phyloP scores from a whole-genome alignment of 1,284 basidiomycete species.

The Schizophyllum amplum region DNA sequence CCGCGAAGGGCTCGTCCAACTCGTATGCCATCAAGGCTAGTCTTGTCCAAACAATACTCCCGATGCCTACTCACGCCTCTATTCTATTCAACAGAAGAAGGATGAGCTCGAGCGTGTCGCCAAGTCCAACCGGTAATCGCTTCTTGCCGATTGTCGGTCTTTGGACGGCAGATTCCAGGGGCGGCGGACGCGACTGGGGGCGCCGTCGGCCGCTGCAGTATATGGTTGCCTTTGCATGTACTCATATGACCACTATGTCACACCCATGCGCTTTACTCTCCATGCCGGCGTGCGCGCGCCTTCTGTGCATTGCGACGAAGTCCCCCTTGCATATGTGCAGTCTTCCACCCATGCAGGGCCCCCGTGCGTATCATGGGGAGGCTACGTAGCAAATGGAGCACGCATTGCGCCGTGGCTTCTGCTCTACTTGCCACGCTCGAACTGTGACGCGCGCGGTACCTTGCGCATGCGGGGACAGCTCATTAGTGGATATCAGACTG shows the following conservation, averaged over 20 bases:
- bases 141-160: background rate
- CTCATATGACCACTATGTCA: background rate
- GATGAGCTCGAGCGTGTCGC: conserved; percentile 99
- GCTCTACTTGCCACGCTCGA: background rate
- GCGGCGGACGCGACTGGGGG: background rate
- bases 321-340: background rate
- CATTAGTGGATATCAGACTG: background rate
- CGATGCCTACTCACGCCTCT: background rate
- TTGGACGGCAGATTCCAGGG: background rate
- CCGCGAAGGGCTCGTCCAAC: conserved; percentile 99
- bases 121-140: conserved; percentile 91
- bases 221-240: background rate
- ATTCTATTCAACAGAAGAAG: conserved; percentile 56
- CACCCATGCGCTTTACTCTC: background rate
- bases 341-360: background rate
- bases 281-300: background rate
- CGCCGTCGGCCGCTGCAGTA: background rate
- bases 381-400: background rate
- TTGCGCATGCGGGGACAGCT: background rate
- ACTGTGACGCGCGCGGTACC: background rate
- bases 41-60: background rate
- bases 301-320: background rate
- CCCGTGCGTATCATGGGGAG: background rate
- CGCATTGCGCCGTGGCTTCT: background rate
- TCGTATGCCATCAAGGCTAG: conserved; percentile 97